Evolutionary conservation across 148 eudicot genomes (phyloP).

Genomic region (Silene latifolia): DNA sequence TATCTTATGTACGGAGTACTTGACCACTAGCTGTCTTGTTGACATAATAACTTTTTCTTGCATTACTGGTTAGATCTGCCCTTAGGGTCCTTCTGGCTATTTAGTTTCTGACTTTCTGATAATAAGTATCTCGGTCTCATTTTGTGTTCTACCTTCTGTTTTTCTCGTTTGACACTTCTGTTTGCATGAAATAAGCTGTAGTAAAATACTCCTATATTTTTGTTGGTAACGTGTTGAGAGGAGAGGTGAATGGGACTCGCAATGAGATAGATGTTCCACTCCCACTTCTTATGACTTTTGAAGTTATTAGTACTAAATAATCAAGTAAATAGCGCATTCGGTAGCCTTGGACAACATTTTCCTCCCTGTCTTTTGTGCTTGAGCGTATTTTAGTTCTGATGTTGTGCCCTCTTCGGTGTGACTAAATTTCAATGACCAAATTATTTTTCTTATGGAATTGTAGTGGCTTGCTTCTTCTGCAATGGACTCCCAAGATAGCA

Average conservation of each 20-base stretch:
- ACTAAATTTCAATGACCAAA: not conserved
- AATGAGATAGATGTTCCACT: too few relatives aligned
- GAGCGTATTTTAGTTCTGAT: not conserved
- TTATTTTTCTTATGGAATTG: not conserved
- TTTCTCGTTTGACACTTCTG: not conserved
- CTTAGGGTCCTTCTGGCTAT: not conserved
- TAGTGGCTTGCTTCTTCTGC: slow-evolving; percentile 1
- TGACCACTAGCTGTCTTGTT: not conserved
- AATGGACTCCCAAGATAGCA: not conserved
- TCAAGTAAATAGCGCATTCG: not conserved
- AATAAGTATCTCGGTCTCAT: not conserved
- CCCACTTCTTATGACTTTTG: not conserved
- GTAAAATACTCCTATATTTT: not conserved
- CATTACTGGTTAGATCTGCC: not conserved
- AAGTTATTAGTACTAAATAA: not conserved
- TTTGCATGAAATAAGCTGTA: not conserved
- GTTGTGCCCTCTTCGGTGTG: not conserved
- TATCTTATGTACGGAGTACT: not conserved
- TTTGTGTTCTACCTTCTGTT: not conserved
- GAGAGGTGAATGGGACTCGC: not conserved
- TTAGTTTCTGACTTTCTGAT: not conserved
- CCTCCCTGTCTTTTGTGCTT: not conserved
- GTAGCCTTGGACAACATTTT: not conserved
- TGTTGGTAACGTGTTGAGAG: not conserved
- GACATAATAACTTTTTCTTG: not conserved